These are phyloP conservation scores for Dalbergia oliveri DNA, from an alignment of 306 rosid genomes.

Conservation along the genomic window DNA sequence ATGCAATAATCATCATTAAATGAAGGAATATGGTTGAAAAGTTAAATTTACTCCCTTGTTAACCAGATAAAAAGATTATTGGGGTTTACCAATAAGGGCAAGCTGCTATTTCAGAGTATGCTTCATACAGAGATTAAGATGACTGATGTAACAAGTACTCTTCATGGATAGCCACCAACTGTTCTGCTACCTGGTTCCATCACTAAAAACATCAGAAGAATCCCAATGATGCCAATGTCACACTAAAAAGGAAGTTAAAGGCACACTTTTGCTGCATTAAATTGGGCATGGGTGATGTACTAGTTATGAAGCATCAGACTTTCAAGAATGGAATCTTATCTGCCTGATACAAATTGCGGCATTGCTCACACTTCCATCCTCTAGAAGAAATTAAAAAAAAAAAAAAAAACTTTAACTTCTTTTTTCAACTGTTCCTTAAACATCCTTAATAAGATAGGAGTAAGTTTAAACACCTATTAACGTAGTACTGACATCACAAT, in stretches of 20 bases:
- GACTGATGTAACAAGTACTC: slow-evolving; percentile 50
- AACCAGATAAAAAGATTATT: background rate
- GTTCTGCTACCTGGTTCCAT: slow-evolving; percentile 74
- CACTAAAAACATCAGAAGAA: background rate
- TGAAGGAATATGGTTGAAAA: slow-evolving; percentile 4
- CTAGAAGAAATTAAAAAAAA: too few relatives aligned
- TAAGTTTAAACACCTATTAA: background rate
- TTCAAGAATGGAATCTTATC: background rate
- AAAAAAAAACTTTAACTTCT: background rate
- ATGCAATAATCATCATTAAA: background rate
- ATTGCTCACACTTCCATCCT: background rate
- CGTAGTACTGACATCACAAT: background rate
- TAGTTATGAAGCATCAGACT: background rate
- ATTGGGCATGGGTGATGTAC: background rate
- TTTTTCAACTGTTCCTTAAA: background rate
- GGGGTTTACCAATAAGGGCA: slow-evolving; percentile 18
- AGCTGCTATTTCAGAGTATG: slow-evolving; percentile 8
- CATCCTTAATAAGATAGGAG: background rate
- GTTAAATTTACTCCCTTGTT: background rate
- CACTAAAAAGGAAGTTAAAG: background rate
- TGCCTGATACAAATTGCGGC: background rate
- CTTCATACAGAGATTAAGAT: slow-evolving; percentile 1
- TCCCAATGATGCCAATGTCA: background rate
- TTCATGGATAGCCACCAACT: slow-evolving; percentile 67
- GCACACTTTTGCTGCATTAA: background rate